These are phyloP conservation scores for Rubroshorea leprosula DNA, from an alignment of 345 rosid genomes.

Conservation along the genomic window DNA sequence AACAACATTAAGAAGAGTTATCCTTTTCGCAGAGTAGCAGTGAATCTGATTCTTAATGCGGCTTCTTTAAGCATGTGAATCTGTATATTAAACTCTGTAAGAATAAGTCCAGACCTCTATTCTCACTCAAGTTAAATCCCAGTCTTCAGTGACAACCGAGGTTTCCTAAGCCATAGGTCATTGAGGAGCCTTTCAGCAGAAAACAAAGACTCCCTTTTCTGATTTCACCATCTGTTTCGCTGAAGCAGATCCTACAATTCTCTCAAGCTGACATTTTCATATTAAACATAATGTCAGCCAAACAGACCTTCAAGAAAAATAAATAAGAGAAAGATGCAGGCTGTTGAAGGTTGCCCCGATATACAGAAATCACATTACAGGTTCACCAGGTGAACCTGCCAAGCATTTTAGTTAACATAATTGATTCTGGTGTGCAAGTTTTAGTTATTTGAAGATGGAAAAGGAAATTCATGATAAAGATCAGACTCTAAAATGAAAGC, in stretches of 20 bases:
- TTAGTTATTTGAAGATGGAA: too few species aligned
- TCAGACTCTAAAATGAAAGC: neutral
- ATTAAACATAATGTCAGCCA: neutral
- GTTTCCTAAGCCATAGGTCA: neutral
- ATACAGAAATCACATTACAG: neutral
- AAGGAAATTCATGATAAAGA: neutral
- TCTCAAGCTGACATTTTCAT: constrained; percentile 50
- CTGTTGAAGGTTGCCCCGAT: neutral
- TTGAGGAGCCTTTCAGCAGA: constrained; percentile 31
- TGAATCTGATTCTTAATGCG: too few species aligned
- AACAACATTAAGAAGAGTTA: too few species aligned
- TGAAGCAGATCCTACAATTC: constrained; percentile 60
- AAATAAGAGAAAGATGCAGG: neutral
- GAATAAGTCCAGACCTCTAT: too few species aligned
- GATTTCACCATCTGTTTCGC: constrained; percentile 68
- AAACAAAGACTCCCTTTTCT: constrained; percentile 59
- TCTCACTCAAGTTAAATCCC: too few species aligned
- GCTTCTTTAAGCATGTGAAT: too few species aligned
- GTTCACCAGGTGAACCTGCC: neutral
- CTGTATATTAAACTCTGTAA: too few species aligned
- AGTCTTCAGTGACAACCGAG: neutral
- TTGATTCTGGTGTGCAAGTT: too few species aligned
- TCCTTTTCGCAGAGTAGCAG: too few species aligned
- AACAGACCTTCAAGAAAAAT: neutral
- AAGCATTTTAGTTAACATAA: too few species aligned